These are phyloP conservation scores for Candida peoriensis DNA, from an alignment of 805 yeast genomes.

Conservation along the genomic window DNA sequence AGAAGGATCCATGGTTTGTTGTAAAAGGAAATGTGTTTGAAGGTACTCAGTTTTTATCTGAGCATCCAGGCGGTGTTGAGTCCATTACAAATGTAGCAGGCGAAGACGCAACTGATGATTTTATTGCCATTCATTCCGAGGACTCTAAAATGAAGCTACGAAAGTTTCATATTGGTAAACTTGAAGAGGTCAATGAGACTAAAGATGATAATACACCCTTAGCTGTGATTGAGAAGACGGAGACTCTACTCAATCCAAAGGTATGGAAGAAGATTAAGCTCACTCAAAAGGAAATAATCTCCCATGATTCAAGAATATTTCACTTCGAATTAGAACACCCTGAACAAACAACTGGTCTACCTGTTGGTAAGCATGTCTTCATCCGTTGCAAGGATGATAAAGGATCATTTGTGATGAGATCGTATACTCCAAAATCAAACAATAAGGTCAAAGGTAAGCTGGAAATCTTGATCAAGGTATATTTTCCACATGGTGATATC, in stretches of 20 bases:
- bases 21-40: constrained; percentile 35
- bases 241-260: constrained; percentile 25
- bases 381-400: constrained; percentile 22
- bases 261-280: constrained; percentile 25
- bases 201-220: background rate
- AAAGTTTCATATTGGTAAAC: constrained; percentile 24
- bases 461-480: constrained; percentile 28
- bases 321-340: constrained; percentile 25
- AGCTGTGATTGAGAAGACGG: constrained; percentile 2
- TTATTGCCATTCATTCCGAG: constrained; percentile 31
- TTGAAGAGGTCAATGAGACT: constrained; percentile 8
- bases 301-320: constrained; percentile 28
- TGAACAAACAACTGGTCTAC: constrained; percentile 28
- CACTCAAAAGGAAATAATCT: constrained; percentile 20
- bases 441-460: constrained; percentile 24
- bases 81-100: constrained; percentile 24
- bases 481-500: constrained; percentile 24
- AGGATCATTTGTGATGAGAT: constrained; percentile 27
- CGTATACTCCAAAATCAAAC: constrained; percentile 30
- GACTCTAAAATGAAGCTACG: constrained; percentile 23
- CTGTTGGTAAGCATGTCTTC: constrained; percentile 29
- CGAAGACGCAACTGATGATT: constrained; percentile 28
- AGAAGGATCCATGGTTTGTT: constrained; percentile 17
- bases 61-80: constrained; percentile 29
- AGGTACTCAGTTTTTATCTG: constrained; percentile 28